A percentile compares a stretch with the other conserved stretches of the same genome.
These are phyloP conservation scores for Gonapodya prolifera DNA, from an alignment of 192 early-diverging fungal genomes.

Conservation along the genomic window DNA sequence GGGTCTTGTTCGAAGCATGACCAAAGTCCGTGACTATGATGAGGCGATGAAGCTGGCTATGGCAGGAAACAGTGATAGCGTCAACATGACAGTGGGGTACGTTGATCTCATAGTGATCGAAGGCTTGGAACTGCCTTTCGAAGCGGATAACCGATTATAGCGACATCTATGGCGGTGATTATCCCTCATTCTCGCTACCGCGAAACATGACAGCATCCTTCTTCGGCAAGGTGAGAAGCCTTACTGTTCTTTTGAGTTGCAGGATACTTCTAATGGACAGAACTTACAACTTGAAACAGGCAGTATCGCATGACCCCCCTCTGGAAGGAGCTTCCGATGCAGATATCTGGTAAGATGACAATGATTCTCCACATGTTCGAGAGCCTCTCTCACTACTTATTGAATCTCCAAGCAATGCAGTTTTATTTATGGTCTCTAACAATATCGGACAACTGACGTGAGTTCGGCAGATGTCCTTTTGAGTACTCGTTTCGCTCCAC, in stretches of 20 bases:
- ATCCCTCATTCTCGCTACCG: not conserved
- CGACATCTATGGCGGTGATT: not conserved
- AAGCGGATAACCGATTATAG: no score
- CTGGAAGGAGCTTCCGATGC: not conserved
- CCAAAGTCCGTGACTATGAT: not conserved
- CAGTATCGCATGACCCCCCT: not conserved
- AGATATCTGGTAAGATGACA: no score
- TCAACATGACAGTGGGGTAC: not conserved
- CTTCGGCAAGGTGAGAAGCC: not conserved
- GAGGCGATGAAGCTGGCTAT: not conserved
- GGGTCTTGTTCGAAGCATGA: not conserved
- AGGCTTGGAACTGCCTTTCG: no score
- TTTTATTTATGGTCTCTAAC: not conserved
- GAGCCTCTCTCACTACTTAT: no score
- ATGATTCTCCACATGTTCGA: no score
- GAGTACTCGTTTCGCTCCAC: no score
- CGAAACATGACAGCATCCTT: not conserved
- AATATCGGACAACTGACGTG: not conserved
- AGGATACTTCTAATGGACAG: no score
- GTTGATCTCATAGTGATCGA: no score
- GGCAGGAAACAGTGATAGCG: not conserved
- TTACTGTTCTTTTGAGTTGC: not conserved
- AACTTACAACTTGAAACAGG: no score
- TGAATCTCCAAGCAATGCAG: no score
- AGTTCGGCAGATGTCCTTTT: not conserved